phyloP scores from a whole-genome alignment of 169 alveolate species.

The Cryptosporidium ubiquitum region DNA sequence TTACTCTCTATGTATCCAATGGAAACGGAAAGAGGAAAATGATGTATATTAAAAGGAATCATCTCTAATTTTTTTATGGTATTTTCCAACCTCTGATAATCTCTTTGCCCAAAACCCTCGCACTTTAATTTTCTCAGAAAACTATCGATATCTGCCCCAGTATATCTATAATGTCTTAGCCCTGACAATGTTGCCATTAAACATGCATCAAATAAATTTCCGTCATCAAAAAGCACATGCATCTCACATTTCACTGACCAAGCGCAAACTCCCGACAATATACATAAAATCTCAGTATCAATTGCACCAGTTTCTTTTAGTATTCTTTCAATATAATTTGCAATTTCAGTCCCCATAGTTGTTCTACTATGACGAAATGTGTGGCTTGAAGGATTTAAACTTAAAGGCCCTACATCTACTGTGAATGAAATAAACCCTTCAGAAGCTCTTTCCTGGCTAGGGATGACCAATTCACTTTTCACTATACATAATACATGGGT shows the following conservation, averaged over 20 bases:
- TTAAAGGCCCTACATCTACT: slow-evolving; percentile 55
- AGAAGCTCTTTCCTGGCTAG: slow-evolving; percentile 51
- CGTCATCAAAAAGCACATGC: slow-evolving; percentile 42
- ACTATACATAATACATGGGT: slow-evolving; percentile 59
- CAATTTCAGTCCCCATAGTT: slow-evolving; percentile 51
- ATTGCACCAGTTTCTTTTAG: slow-evolving; percentile 65
- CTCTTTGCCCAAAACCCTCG: slow-evolving; percentile 1
- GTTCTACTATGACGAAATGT: slow-evolving; percentile 46
- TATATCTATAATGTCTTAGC: slow-evolving; percentile 32
- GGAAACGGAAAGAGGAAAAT: slow-evolving; percentile 59
- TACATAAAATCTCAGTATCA: slow-evolving; percentile 64
- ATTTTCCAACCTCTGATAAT: slow-evolving; percentile 15
- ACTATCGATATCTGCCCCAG: background rate
- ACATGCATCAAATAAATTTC: slow-evolving; percentile 65
- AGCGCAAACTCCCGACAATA: slow-evolving; percentile 47
- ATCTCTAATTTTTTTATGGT: slow-evolving; percentile 48
- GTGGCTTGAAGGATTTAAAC: slow-evolving; percentile 30
- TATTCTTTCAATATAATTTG: slow-evolving; percentile 55
- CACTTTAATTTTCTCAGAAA: slow-evolving; percentile 23
- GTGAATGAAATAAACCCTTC: slow-evolving; percentile 57
- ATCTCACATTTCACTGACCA: slow-evolving; percentile 67
- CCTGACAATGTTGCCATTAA: slow-evolving; percentile 53
- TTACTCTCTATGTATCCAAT: slow-evolving; percentile 28
- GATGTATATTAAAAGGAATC: slow-evolving; percentile 61
- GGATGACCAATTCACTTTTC: slow-evolving; percentile 39